phyloP scores from a whole-genome alignment of 2,329 filamentous ascomycete species.

The Tolypocladium sp. region DNA sequence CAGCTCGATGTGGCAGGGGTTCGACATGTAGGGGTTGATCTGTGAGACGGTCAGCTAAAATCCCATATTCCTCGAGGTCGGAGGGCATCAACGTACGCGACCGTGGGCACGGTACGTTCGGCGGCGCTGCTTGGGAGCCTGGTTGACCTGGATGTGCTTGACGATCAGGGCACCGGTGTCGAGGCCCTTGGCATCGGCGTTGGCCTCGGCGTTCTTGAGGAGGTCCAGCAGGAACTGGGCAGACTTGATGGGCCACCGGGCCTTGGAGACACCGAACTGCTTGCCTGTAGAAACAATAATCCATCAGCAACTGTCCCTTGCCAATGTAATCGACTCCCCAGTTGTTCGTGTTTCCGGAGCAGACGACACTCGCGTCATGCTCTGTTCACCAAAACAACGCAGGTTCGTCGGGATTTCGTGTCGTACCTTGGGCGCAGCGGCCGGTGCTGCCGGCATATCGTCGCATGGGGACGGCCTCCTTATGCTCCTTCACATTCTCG shows the following conservation, averaged over 20 bases:
- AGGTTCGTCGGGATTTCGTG: not conserved
- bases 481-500: conserved; percentile 95
- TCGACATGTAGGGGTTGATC: conserved; percentile 99
- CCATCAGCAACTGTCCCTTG: conserved; percentile 14
- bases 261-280: conserved; percentile 95
- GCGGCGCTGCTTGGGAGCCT: conserved; percentile 98
- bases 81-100: conserved; percentile 64
- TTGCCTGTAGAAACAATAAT: conserved; percentile 59
- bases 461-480: conserved; percentile 97
- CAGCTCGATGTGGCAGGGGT: conserved; percentile 99
- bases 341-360: not conserved
- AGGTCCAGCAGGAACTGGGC: conserved; percentile 96
- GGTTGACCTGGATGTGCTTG: conserved; percentile 99
- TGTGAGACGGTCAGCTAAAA: conserved; percentile 23
- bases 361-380: not conserved
- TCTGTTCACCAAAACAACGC: not conserved
- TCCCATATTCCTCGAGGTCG: not conserved
- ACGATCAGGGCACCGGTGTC: conserved; percentile 96
- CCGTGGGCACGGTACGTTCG: conserved; percentile 99
- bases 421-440: conserved; percentile 95
- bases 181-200: conserved; percentile 93
- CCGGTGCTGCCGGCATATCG: conserved; percentile 94
- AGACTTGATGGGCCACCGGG: conserved; percentile 98
- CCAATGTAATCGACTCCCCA: not conserved
- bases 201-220: conserved; percentile 95